phyloP scores from a whole-genome alignment of 108 stramenopile genomes.

The Skeletonema tropicum region DNA sequence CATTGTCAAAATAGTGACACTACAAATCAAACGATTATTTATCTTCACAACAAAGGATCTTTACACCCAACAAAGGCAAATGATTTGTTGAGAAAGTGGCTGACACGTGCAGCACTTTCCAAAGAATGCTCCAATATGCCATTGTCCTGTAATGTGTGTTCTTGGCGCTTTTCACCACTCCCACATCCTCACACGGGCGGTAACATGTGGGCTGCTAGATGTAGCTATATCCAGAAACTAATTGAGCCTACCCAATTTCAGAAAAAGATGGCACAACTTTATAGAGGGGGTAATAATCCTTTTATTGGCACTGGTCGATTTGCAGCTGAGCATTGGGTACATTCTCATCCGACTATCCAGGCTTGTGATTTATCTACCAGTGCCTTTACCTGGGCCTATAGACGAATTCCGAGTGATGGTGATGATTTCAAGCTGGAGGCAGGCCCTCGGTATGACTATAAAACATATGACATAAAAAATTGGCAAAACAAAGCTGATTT shows the following conservation, averaged over 20 bases:
- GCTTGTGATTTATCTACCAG: conserved; percentile 50
- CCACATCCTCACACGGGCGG: conserved; percentile 52
- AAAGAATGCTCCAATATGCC: conserved; percentile 34
- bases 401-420: not conserved
- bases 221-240: conserved; percentile 40
- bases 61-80: conserved; percentile 21
- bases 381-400: not conserved
- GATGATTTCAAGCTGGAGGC: not conserved
- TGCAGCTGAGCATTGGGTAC: conserved; percentile 51
- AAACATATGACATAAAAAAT: no score
- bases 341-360: conserved; percentile 30
- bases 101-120: conserved; percentile 38
- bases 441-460: no score
- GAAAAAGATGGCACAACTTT: not conserved
- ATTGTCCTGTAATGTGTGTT: conserved; percentile 44
- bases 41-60: conserved; percentile 52
- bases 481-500: not conserved
- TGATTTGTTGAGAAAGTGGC: conserved; percentile 18
- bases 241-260: conserved; percentile 7
- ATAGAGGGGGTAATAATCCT: conserved; percentile 1
- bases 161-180: conserved; percentile 39
- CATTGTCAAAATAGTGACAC: conserved; percentile 29
- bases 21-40: conserved; percentile 26
- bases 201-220: conserved; percentile 53
- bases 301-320: conserved; percentile 38